Conservation (phyloP, 179 eudicot genomes). For the Silene vulgaris region DNA sequence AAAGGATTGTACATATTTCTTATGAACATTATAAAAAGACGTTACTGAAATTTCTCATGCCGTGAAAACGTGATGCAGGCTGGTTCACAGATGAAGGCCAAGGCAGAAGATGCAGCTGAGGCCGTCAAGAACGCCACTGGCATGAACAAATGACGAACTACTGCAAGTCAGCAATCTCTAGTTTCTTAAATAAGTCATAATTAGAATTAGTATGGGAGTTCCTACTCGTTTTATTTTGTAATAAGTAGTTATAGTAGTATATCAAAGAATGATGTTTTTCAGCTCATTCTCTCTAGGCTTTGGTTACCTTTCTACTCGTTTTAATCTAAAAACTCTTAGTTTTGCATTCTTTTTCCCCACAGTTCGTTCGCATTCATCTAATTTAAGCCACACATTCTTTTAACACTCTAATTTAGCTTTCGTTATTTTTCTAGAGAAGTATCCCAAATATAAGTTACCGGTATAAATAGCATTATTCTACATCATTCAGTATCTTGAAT, state of each 20-base stretch:
- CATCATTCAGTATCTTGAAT: neutral
- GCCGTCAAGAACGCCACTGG: constrained; percentile 46
- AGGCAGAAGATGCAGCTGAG: constrained; percentile 37
- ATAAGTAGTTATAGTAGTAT: constrained; percentile 2
- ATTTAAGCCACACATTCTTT: neutral
- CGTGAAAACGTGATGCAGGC: constrained; percentile 28
- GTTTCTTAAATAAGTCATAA: constrained; percentile 7
- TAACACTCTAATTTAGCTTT: too few relatives aligned
- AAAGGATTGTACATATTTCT: neutral
- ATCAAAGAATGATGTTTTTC: constrained; percentile 15
- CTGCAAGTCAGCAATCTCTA: neutral
- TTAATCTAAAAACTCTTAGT: neutral
- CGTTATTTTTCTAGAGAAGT: too few relatives aligned
- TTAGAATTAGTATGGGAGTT: constrained; percentile 5
- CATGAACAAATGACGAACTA: constrained; percentile 39
- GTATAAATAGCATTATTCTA: neutral
- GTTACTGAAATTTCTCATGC: neutral
- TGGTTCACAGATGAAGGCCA: constrained; percentile 34
- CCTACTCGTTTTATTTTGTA: constrained; percentile 1
- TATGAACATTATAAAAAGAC: neutral
- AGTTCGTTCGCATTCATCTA: neutral
- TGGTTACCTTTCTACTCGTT: neutral
- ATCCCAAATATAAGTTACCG: neutral
- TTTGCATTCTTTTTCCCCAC: neutral
- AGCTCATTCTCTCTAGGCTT: constrained; percentile 25